These are phyloP conservation scores for Trichoderma reesei DNA, from an alignment of 495 filamentous ascomycete species.

Conservation along the genomic window DNA sequence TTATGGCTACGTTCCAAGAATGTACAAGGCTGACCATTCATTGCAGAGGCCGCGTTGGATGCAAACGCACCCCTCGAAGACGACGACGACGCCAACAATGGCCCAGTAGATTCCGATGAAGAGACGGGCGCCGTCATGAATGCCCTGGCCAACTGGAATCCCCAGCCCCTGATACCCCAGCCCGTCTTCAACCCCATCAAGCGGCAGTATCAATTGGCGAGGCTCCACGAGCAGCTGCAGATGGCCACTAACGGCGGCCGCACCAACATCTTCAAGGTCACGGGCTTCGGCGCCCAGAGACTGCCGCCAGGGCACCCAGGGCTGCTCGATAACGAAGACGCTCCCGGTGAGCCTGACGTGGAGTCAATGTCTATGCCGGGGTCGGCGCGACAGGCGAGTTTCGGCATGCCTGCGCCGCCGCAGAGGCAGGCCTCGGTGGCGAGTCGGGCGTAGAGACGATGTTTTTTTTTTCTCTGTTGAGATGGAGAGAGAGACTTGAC, in stretches of 20 bases:
- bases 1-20: too few species aligned
- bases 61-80: conserved; percentile 88
- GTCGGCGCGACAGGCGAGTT: conserved; percentile 32
- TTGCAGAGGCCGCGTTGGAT: conserved; percentile 77
- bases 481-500: background rate
- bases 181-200: conserved; percentile 57
- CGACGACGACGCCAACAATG: conserved; percentile 63
- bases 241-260: conserved; percentile 55
- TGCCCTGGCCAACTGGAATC: conserved; percentile 63
- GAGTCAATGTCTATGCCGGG: conserved; percentile 23
- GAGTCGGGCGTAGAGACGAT: conserved; percentile 27
- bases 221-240: conserved; percentile 81
- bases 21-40: conserved; percentile 16
- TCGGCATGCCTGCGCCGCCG: conserved; percentile 31
- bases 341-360: conserved; percentile 35
- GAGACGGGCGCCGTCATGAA: conserved; percentile 83
- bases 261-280: conserved; percentile 46
- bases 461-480: background rate
- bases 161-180: conserved; percentile 58
- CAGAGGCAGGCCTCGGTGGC: conserved; percentile 33
- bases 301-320: conserved; percentile 35
- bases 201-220: conserved; percentile 67
- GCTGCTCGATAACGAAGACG: conserved; percentile 31
- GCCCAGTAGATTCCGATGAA: conserved; percentile 82
- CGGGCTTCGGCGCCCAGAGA: conserved; percentile 35